These are phyloP conservation scores for Striga hermonthica DNA, from an alignment of 305 asterid genomes.

Conservation along the genomic window DNA sequence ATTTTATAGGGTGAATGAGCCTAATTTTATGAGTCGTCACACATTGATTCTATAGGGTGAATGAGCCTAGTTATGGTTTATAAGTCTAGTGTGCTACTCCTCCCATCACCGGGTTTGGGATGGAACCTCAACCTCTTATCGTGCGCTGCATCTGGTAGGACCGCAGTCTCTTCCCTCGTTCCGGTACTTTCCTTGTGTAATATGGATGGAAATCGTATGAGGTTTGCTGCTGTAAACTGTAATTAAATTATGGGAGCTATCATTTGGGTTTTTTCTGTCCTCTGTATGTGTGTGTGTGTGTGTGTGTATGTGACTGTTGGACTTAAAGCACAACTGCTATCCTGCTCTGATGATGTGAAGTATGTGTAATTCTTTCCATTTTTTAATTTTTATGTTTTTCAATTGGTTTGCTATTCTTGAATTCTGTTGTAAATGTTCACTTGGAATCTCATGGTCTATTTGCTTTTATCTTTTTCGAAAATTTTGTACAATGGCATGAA, in stretches of 20 bases:
- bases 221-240: neutral
- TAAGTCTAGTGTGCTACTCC: too few relatives aligned
- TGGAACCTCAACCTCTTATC: too few relatives aligned
- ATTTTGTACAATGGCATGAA: neutral
- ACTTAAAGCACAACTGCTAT: neutral
- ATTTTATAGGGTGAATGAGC: too few relatives aligned
- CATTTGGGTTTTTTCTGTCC: neutral
- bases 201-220: constrained; percentile 1
- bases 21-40: too few relatives aligned
- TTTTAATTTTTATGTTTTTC: neutral
- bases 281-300: too few relatives aligned
- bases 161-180: too few relatives aligned
- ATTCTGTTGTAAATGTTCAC: neutral
- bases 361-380: neutral
- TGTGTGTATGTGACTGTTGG: too few relatives aligned
- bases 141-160: too few relatives aligned
- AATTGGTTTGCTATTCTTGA: constrained; percentile 21
- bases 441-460: constrained; percentile 1
- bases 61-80: too few relatives aligned
- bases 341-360: neutral
- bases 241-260: constrained; percentile 7
- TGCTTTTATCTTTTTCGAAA: neutral
- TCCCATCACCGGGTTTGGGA: too few relatives aligned
- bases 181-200: neutral
- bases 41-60: too few relatives aligned